Conservation (phyloP, 805 yeast species). For the Naumovozyma castellii region DNA sequence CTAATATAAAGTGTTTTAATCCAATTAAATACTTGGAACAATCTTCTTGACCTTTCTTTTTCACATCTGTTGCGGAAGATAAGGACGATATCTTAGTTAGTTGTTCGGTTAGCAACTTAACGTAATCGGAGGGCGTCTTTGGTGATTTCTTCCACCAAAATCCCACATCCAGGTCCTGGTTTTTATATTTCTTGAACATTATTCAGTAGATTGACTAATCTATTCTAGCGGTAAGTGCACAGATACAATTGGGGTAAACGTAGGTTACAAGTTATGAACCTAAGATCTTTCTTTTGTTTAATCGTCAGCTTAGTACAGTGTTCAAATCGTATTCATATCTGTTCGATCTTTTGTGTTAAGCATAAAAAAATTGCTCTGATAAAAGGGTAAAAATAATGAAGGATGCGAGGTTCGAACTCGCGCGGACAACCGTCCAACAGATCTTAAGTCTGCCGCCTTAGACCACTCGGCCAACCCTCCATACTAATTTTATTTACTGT, state of each 20-base stretch:
- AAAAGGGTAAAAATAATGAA: slow-evolving; percentile 14
- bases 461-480: slow-evolving; percentile 29
- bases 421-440: slow-evolving; percentile 27
- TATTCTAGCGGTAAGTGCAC: too few relatives aligned
- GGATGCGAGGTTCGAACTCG: slow-evolving; percentile 28
- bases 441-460: slow-evolving; percentile 29
- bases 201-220: too few relatives aligned
- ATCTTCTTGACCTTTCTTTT: slow-evolving; percentile 58
- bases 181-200: slow-evolving; percentile 26
- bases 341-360: too few relatives aligned
- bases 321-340: too few relatives aligned
- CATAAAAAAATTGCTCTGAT: slow-evolving; percentile 1
- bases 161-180: slow-evolving; percentile 49
- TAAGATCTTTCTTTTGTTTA: too few relatives aligned
- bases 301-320: too few relatives aligned
- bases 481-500: slow-evolving; percentile 1
- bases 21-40: slow-evolving; percentile 55
- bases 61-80: slow-evolving; percentile 23
- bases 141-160: slow-evolving; percentile 86
- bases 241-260: not conserved
- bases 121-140: slow-evolving; percentile 78
- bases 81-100: slow-evolving; percentile 47
- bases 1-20: slow-evolving; percentile 55
- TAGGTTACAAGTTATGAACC: not conserved
- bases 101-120: slow-evolving; percentile 66